A percentile compares a stretch with the other conserved stretches of the same genome.
Conservation (phyloP, 495 filamentous ascomycete species). For the Penicillium samsonianum region DNA sequence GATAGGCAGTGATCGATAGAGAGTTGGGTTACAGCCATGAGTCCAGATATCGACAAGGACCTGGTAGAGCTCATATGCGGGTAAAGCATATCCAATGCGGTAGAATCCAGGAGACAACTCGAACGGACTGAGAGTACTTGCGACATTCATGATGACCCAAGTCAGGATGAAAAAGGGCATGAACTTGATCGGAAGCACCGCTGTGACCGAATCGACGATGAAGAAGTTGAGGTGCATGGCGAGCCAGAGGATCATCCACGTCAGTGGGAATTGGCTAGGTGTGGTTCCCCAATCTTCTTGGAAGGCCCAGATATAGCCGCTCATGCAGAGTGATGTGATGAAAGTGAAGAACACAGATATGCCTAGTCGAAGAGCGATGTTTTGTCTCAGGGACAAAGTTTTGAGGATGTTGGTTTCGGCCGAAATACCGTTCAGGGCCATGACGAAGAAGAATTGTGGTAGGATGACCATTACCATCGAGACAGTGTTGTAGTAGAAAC, state of each 20-base stretch:
- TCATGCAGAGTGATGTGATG: conserved; percentile 39
- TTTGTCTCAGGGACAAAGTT: conserved; percentile 30
- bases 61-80: conserved; percentile 44
- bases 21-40: conserved; percentile 41
- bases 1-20: conserved; percentile 40
- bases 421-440: conserved; percentile 36
- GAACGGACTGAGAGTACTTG: conserved; percentile 43
- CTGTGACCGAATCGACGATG: conserved; percentile 41
- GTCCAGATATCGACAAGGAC: conserved; percentile 47
- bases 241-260: conserved; percentile 49
- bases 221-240: conserved; percentile 47
- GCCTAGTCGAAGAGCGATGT: conserved; percentile 39
- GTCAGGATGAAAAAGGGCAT: conserved; percentile 44
- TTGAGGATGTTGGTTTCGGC: conserved; percentile 38
- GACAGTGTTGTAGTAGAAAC: conserved; percentile 49
- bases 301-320: conserved; percentile 50
- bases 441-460: conserved; percentile 53
- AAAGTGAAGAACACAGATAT: conserved; percentile 42
- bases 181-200: conserved; percentile 35
- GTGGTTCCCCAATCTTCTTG: conserved; percentile 43
- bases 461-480: conserved; percentile 44
- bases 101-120: conserved; percentile 43
- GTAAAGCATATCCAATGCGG: conserved; percentile 44
- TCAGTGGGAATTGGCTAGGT: conserved; percentile 39
- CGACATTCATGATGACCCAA: conserved; percentile 47